Evolutionary conservation across 2,329 filamentous ascomycete species (phyloP).

Genomic region (Fusarium sp.): DNA sequence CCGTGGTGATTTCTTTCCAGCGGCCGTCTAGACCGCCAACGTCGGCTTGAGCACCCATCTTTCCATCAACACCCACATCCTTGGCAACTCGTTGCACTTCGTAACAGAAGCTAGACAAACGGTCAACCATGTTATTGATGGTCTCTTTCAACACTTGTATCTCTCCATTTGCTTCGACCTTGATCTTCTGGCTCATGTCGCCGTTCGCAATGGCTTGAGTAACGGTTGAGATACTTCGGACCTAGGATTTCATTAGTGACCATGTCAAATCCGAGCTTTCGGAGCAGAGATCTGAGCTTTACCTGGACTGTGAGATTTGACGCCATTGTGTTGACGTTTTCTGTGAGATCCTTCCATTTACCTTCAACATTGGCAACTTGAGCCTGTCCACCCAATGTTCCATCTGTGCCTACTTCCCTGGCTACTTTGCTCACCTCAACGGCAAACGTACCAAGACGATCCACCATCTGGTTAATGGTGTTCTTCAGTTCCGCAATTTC

Average conservation of each 20-base stretch:
- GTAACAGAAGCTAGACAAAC: slow-evolving; percentile 94
- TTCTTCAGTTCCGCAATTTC: slow-evolving; percentile 96
- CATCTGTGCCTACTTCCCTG: slow-evolving; percentile 95
- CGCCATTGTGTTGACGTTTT: slow-evolving; percentile 85
- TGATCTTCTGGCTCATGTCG: slow-evolving; percentile 95
- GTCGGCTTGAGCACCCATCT: slow-evolving; percentile 97
- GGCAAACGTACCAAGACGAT: slow-evolving; percentile 93
- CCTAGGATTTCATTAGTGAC: slow-evolving; percentile 55
- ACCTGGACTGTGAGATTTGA: slow-evolving; percentile 74
- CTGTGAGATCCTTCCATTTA: slow-evolving; percentile 97
- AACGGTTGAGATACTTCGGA: slow-evolving; percentile 91
- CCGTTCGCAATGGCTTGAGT: slow-evolving; percentile 95
- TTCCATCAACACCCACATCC: slow-evolving; percentile 96
- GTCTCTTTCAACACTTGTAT: slow-evolving; percentile 94
- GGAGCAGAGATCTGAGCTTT: slow-evolving; percentile 32
- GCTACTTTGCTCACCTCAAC: slow-evolving; percentile 97
- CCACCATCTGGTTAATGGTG: slow-evolving; percentile 99
- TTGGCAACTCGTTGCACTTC: slow-evolving; percentile 95
- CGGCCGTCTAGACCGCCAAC: slow-evolving; percentile 91
- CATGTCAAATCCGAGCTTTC: neutral
- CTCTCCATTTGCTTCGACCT: slow-evolving; percentile 94
- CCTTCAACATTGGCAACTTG: slow-evolving; percentile 94
- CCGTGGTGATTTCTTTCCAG: slow-evolving; percentile 98
- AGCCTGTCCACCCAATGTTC: slow-evolving; percentile 91
- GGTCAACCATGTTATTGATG: slow-evolving; percentile 98